A percentile compares a stretch with the other conserved stretches of the same genome.
These are phyloP conservation scores for Teunomyces kruisii DNA, from an alignment of 805 yeast species.

Conservation along the genomic window DNA sequence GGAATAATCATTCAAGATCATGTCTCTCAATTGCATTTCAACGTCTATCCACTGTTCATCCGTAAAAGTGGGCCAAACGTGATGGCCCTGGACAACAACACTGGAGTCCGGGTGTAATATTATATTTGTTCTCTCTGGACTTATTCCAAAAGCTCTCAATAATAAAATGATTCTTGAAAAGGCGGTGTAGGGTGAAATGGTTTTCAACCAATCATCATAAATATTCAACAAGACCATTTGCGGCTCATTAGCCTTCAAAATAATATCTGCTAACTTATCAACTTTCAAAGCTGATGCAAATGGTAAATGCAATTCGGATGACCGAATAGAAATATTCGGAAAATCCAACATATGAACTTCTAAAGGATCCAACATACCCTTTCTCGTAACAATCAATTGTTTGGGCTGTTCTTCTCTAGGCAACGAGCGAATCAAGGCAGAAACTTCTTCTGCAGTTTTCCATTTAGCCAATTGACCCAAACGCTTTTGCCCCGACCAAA, in stretches of 20 bases:
- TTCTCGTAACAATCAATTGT: conserved; percentile 85
- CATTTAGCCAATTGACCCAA: conserved; percentile 92
- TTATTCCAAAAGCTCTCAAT: conserved; percentile 78
- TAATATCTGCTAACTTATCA: conserved; percentile 75
- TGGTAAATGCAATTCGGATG: conserved; percentile 87
- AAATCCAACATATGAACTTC: conserved; percentile 97
- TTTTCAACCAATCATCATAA: conserved; percentile 91
- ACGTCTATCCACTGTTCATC: conserved; percentile 92
- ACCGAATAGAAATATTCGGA: conserved; percentile 86
- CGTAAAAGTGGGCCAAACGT: conserved; percentile 88
- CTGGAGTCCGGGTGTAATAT: conserved; percentile 75
- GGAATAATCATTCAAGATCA: conserved; percentile 82
- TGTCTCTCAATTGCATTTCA: conserved; percentile 83
- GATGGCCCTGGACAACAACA: conserved; percentile 70
- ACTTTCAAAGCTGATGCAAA: conserved; percentile 83
- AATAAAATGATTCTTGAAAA: conserved; percentile 83
- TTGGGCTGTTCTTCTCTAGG: conserved; percentile 95
- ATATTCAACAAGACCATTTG: conserved; percentile 88
- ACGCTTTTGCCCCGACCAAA: conserved; percentile 96
- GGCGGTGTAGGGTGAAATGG: conserved; percentile 86
- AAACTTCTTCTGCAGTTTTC: conserved; percentile 98
- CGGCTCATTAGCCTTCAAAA: conserved; percentile 85
- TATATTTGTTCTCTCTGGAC: conserved; percentile 71
- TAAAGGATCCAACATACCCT: conserved; percentile 89
- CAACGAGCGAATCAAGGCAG: conserved; percentile 82